Conservation (phyloP, 2,329 filamentous ascomycete species). For the Nemania bipapillata region DNA sequence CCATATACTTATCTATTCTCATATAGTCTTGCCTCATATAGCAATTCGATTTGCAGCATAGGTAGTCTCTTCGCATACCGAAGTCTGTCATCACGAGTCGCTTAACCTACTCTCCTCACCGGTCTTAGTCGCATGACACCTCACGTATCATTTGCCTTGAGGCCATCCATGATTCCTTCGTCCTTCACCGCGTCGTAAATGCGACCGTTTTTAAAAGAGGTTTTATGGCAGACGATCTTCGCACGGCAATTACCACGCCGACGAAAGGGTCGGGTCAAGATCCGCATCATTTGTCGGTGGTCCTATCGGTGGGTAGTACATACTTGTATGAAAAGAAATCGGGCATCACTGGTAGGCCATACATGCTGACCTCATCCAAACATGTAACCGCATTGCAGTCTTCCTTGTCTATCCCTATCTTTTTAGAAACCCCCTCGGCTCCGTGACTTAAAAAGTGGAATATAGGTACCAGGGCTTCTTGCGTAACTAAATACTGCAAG, state of each 20-base stretch:
- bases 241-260: not conserved
- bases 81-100: not conserved
- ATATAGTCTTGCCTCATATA: no score
- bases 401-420: not conserved
- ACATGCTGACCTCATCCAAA: conserved; percentile 4
- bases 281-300: not conserved
- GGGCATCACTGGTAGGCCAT: not conserved
- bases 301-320: conserved; percentile 1
- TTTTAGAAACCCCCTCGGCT: no score
- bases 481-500: no score
- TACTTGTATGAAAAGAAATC: not conserved
- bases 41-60: no score
- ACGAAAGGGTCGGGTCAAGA: not conserved
- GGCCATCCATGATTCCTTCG: not conserved
- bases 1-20: not conserved
- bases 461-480: no score
- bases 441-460: no score
- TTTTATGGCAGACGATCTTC: not conserved
- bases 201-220: not conserved
- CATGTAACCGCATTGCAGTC: conserved; percentile 7
- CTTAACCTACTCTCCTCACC: not conserved
- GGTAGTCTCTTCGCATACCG: not conserved
- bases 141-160: conserved; percentile 9
- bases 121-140: not conserved
- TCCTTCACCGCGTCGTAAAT: conserved; percentile 4